Conservation (phyloP, 371 early-diverging fungal species). For the Mucor racemosus region DNA sequence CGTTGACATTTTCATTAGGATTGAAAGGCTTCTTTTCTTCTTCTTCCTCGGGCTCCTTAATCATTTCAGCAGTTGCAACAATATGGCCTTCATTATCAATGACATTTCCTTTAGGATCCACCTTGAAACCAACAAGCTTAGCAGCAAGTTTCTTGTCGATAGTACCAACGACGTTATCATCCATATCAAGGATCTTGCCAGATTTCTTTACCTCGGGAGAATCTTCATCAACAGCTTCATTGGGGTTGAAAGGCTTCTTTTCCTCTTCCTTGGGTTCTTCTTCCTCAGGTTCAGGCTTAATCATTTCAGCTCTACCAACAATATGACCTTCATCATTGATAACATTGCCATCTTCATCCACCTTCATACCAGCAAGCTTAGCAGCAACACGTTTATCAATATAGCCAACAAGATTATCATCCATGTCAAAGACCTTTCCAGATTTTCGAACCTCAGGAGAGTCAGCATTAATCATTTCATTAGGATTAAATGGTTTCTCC, state of each 20-base stretch:
- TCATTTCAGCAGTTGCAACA: constrained; percentile 10
- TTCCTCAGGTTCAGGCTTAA: constrained; percentile 11
- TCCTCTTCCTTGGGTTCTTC: constrained; percentile 12
- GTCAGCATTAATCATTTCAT: constrained; percentile 16
- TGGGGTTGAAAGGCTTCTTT: constrained; percentile 16
- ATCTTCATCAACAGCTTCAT: constrained; percentile 12
- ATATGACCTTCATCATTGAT: constrained; percentile 19
- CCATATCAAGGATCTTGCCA: constrained; percentile 27
- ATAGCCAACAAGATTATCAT: constrained; percentile 25
- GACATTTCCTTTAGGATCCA: constrained; percentile 21
- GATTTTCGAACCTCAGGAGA: constrained; percentile 27
- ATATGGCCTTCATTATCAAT: constrained; percentile 22
- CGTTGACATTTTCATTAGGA: constrained; percentile 19
- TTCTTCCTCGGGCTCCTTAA: constrained; percentile 5
- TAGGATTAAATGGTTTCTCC: constrained; percentile 13
- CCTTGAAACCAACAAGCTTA: constrained; percentile 16
- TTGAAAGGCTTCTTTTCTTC: constrained; percentile 20
- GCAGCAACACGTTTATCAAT: constrained; percentile 9
- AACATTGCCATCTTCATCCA: constrained; percentile 26
- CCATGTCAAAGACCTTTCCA: constrained; percentile 26
- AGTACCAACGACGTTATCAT: constrained; percentile 19
- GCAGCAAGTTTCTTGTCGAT: constrained; percentile 21
- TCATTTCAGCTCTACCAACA: constrained; percentile 25
- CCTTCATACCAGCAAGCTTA: constrained; percentile 24
- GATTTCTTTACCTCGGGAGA: constrained; percentile 23